Conservation (phyloP, 495 filamentous ascomycete genomes). For the Trichoderma asperelloides region DNA sequence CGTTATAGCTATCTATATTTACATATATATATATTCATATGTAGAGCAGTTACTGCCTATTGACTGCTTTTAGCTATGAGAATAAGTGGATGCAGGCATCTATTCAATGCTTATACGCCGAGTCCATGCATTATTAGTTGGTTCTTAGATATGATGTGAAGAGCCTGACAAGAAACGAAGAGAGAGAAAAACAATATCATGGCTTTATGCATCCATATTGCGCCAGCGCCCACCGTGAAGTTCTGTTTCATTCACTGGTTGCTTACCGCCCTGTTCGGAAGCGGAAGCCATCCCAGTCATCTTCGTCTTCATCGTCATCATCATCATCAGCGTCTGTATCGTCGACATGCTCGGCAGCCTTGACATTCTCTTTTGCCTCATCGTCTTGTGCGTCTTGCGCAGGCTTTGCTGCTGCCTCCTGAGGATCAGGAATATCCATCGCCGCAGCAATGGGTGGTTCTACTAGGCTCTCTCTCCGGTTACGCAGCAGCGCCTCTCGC, state of each 20-base stretch:
- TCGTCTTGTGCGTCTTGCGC: conserved; percentile 3
- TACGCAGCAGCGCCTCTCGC: conserved; percentile 39
- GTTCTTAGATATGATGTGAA: background rate
- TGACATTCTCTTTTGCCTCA: conserved; percentile 30
- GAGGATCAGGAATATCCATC: conserved; percentile 20
- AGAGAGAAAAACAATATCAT: background rate
- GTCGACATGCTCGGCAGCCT: conserved; percentile 27
- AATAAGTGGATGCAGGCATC: background rate
- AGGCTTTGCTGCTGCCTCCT: conserved; percentile 12
- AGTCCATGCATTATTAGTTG: background rate
- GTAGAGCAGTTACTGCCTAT: too few relatives aligned
- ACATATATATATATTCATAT: too few relatives aligned
- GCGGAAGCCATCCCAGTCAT: conserved; percentile 63
- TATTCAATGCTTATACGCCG: background rate
- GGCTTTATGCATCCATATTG: background rate
- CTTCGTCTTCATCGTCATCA: conserved; percentile 48
- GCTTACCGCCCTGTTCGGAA: conserved; percentile 32
- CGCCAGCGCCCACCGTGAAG: background rate
- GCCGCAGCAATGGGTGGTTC: too few relatives aligned
- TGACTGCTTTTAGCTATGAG: background rate
- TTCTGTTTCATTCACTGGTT: background rate
- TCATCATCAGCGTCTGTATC: conserved; percentile 47
- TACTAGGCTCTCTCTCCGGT: conserved; percentile 13
- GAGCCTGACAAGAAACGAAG: background rate
- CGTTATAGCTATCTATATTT: too few relatives aligned